These are phyloP conservation scores for Calendula officinalis DNA, from an alignment of 129 eudicot genomes.

Conservation along the genomic window DNA sequence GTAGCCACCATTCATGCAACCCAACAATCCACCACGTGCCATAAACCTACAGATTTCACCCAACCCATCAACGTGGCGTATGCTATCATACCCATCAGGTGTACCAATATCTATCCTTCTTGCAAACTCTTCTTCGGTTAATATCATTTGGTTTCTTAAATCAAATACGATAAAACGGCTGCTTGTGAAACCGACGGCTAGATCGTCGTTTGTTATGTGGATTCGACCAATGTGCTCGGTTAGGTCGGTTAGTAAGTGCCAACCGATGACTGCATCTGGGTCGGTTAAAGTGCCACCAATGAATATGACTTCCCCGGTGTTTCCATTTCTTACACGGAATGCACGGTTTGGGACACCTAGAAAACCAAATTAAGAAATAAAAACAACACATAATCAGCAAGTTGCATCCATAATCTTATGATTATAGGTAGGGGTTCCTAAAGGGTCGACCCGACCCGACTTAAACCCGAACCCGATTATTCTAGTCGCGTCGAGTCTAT, in stretches of 20 bases:
- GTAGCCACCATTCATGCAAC: constrained; percentile 63
- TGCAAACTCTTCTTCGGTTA: constrained; percentile 48
- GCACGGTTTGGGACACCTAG: constrained; percentile 85
- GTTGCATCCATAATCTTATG: too few species aligned
- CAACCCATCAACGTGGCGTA: constrained; percentile 42
- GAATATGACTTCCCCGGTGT: constrained; percentile 63
- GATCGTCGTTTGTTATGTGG: constrained; percentile 48
- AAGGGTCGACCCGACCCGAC: too few species aligned
- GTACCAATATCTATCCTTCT: constrained; percentile 50
- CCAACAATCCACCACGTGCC: constrained; percentile 44
- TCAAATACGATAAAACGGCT: constrained; percentile 51
- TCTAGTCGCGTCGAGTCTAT: too few species aligned
- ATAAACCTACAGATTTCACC: constrained; percentile 54
- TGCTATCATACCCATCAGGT: constrained; percentile 46
- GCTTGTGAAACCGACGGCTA: constrained; percentile 70
- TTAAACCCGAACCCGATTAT: too few species aligned
- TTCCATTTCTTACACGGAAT: constrained; percentile 67
- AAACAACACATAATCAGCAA: too few species aligned
- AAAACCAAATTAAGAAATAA: not conserved
- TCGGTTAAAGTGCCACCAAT: constrained; percentile 71
- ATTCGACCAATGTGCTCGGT: constrained; percentile 65
- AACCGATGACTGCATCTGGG: constrained; percentile 85
- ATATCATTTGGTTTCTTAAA: constrained; percentile 45
- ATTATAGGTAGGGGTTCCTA: too few species aligned
- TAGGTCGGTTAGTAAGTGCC: constrained; percentile 68